Conservation (phyloP, 768 basidiomycete genomes). For the Dendrothele bispora region DNA sequence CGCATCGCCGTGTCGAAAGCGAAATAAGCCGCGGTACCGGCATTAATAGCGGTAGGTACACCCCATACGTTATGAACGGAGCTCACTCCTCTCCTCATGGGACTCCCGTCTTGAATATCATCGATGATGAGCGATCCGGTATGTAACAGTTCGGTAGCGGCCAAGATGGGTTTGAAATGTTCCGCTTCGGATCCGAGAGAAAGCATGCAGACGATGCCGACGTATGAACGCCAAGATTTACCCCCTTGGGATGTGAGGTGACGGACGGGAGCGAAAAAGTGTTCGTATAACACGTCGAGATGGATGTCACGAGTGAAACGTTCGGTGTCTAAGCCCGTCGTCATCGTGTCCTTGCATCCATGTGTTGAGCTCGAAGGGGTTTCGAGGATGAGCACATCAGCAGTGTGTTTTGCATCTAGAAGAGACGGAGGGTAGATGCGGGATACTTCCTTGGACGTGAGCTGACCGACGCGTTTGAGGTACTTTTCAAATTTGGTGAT, state of each 20-base stretch:
- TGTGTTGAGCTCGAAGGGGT: not conserved
- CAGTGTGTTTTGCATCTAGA: not conserved
- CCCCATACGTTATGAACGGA: not conserved
- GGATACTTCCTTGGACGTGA: not conserved
- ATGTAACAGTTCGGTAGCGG: not conserved
- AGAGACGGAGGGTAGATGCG: not conserved
- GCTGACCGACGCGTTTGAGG: not conserved
- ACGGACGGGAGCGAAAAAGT: not conserved
- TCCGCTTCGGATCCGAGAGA: not conserved
- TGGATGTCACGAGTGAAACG: not conserved
- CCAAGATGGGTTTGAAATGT: not conserved
- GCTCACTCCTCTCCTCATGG: not conserved
- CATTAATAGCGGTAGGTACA: not conserved
- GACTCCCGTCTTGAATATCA: not conserved
- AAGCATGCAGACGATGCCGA: not conserved
- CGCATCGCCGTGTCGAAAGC: not conserved
- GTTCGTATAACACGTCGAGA: not conserved
- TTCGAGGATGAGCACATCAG: not conserved
- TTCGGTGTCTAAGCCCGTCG: not conserved
- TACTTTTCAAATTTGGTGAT: not conserved
- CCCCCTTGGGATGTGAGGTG: not conserved
- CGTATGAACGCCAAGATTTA: not conserved
- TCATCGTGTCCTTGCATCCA: not conserved
- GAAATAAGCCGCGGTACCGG: not conserved
- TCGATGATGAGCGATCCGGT: not conserved